These are phyloP conservation scores for Hyaloscypha variabilis DNA, from an alignment of 495 filamentous ascomycete genomes.

Conservation along the genomic window DNA sequence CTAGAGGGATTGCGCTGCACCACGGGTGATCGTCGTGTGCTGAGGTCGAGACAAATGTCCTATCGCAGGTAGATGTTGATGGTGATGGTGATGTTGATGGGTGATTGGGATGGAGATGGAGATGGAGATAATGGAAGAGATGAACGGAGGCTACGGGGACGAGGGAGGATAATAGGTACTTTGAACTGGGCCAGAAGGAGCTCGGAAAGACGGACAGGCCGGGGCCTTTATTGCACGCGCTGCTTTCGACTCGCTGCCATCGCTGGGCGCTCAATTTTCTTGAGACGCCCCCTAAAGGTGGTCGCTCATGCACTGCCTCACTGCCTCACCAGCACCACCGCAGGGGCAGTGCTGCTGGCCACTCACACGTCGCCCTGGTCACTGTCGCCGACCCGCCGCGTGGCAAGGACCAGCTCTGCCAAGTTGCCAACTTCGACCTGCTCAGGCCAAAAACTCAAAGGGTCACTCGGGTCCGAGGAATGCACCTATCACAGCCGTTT, in stretches of 20 bases:
- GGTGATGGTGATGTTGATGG: too few species aligned
- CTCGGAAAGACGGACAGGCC: not conserved
- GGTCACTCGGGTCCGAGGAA: not conserved
- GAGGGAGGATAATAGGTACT: not conserved
- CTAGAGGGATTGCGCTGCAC: not conserved
- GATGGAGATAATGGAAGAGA: too few species aligned
- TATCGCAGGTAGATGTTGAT: not conserved
- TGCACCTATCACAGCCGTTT: not conserved
- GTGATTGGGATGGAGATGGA: too few species aligned
- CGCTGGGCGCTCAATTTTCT: conserved; percentile 8
- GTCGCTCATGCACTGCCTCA: conserved; percentile 14
- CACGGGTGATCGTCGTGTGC: not conserved
- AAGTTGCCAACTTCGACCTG: not conserved
- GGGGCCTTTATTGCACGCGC: not conserved
- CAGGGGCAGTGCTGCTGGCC: not conserved
- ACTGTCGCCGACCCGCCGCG: conserved; percentile 5
- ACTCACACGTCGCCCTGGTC: not conserved
- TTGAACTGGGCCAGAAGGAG: not conserved
- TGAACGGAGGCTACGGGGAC: too few species aligned
- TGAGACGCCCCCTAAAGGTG: not conserved
- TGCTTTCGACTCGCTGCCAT: not conserved
- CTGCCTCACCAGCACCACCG: not conserved
- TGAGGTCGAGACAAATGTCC: not conserved
- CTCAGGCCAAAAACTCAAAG: conserved; percentile 8
- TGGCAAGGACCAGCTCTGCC: conserved; percentile 11